phyloP scores from a whole-genome alignment of 768 basidiomycete genomes.

The Tylopilus felleus region DNA sequence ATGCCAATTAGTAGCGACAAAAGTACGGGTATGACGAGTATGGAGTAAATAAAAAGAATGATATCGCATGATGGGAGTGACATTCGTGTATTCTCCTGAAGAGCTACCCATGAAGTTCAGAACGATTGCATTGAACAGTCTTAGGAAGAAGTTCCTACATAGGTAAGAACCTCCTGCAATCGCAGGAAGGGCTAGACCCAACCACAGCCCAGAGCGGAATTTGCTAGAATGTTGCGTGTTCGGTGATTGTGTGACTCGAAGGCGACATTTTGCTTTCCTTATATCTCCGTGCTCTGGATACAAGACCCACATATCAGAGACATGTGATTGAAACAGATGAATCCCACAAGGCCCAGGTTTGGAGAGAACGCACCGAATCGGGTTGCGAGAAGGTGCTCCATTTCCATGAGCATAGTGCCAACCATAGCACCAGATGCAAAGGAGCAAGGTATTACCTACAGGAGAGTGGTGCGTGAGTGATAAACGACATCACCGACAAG shows the following conservation, averaged over 20 bases:
- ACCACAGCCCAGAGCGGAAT: slow-evolving; percentile 66
- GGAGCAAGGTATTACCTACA: slow-evolving; percentile 61
- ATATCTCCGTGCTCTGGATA: slow-evolving; percentile 60
- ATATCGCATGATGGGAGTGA: slow-evolving; percentile 67
- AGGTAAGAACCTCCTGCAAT: slow-evolving; percentile 65
- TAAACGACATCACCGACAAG: not conserved
- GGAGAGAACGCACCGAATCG: slow-evolving; percentile 55
- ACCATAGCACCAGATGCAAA: slow-evolving; percentile 65
- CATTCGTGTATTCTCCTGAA: slow-evolving; percentile 48
- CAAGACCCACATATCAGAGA: not conserved
- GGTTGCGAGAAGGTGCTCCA: slow-evolving; percentile 72
- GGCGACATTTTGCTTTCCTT: slow-evolving; percentile 67
- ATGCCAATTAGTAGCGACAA: slow-evolving; percentile 75
- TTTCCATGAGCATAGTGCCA: slow-evolving; percentile 63
- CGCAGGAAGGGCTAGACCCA: slow-evolving; percentile 73
- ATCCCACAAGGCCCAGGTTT: not conserved
- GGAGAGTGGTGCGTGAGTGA: not conserved
- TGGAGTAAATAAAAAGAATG: slow-evolving; percentile 75
- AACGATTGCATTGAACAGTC: not conserved
- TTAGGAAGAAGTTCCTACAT: slow-evolving; percentile 21
- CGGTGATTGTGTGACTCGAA: slow-evolving; percentile 50
- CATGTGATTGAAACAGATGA: too few species aligned
- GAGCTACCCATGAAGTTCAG: slow-evolving; percentile 39
- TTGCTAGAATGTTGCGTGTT: slow-evolving; percentile 70
- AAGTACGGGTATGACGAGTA: slow-evolving; percentile 68